Evolutionary conservation across 257 asterid species (phyloP), one percentile per base, ranked within the genome.

Genomic region (Petunia secreta): DNA sequence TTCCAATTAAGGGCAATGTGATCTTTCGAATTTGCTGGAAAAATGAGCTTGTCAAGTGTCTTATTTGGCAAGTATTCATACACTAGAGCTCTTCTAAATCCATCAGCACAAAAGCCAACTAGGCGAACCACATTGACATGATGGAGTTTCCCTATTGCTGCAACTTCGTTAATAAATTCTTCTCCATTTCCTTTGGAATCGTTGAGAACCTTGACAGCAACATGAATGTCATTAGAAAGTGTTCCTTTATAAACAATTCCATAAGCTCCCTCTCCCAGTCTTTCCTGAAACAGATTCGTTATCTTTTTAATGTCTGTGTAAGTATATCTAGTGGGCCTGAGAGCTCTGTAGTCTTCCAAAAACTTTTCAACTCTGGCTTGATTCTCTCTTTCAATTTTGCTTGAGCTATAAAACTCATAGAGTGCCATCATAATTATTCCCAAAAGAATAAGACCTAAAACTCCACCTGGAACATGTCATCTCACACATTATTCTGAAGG

Each of bases 51-150:
- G 53, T 85, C 89, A 1, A 84, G 87, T 0, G 90, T 84, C 4
- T 85, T 84, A 41, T 87, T 85, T 13, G 86, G 88, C 1, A 85
- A 66, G n/a, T 85, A 87, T 63, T 85, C 89, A 2, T 84, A 87
- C 0, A 87, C 91, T 1, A 85, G 75, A 4, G 83, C 86, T 46
- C 88, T 58, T 53, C 69, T 76, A 1, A 81, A 81, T 44, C 90
- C 92, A 53, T 89, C 87, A 1, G 88, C 92, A 53, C 90, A 87
- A 6, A 63, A 89, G 0, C 90, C 88, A 2, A 87, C 82, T 76
- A 89, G 44, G 5, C 87, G 85, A 6, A 88, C 90, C 48, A 67
- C 39, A 50, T n/a, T 67, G 8, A 67, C 37, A 43, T 87, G 92
- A 82, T 87, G 90, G 38, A 89, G 83, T 66, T 82, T 79, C 1